Percentiles rank a stretch among this genome's conserved stretches.
Evolutionary conservation across 345 rosid species (phyloP).

Genomic region (Pseudoturritis turrita): DNA sequence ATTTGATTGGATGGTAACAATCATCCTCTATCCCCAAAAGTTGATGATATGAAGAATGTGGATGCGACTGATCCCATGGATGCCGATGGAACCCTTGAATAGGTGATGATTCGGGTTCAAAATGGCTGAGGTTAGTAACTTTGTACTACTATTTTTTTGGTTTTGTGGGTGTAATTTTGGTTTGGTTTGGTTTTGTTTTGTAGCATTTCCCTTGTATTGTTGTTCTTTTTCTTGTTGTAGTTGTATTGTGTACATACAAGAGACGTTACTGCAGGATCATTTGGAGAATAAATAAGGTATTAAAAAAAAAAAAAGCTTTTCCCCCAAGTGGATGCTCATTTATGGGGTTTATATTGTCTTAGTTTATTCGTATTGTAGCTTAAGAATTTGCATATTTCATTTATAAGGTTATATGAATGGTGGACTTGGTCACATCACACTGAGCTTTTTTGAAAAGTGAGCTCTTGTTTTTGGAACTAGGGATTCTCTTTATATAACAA

Average conservation of each 20-base stretch:
- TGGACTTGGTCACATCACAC: background rate
- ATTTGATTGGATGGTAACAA: background rate
- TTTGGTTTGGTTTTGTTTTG: slow-evolving; percentile 3
- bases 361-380: background rate
- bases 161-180: slow-evolving; percentile 27
- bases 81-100: background rate
- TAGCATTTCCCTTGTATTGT: slow-evolving; percentile 10
- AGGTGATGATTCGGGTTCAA: slow-evolving; percentile 5
- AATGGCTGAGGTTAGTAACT: background rate
- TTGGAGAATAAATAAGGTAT: slow-evolving; percentile 19
- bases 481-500: no score
- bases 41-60: background rate
- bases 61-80: background rate
- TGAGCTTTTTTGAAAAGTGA: no score
- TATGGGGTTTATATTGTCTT: background rate
- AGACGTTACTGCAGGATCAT: background rate
- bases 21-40: background rate
- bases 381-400: background rate
- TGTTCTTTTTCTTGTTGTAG: background rate
- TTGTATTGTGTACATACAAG: slow-evolving; percentile 30
- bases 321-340: background rate
- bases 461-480: no score
- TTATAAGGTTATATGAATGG: background rate
- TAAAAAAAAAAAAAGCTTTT: background rate
- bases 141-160: background rate